Evolutionary conservation across 1,139 yeast genomes (phyloP), one percentile per base, ranked within the genome.

Genomic region (Sugiyamaella grinbergsii): DNA sequence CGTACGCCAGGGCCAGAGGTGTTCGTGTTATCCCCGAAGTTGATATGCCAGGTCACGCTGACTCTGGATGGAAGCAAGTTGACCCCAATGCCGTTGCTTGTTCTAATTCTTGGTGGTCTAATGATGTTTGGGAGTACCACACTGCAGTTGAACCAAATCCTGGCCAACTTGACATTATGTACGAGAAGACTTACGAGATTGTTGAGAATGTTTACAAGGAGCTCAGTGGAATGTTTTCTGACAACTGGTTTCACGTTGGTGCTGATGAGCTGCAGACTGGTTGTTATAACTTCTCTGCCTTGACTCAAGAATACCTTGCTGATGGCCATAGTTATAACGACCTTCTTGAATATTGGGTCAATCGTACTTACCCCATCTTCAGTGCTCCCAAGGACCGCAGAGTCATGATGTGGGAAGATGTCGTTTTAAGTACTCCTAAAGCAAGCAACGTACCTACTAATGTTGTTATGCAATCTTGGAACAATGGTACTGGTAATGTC

Each of bases 351-450:
- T 59, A 68, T 55, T 77, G 77, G 73, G 58, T 75, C n/a, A 72
- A 75, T 55, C 61, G 61, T 13, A 62, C 74, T 0, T 49, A 68
- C 10, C 77, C 78, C 1, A 69, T 76, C 5, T 72, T 72, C 61
- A 59, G 59, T 31, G 61, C 53, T 54, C 48, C 55, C 47, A 45
- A 49, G 52, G 69, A 60, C 42, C 54, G 66, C 10, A 64, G 70
- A 42, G 60, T 77, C 20, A 69, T 69, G 18, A 74, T 75, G 78
- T 77, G 81, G 81, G 77, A 76, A 58, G 81, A 77, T 57, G 62
- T 72, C n/a, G 59, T 75, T 4, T 57, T 64, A n/a, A 62, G 55
- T 19, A 52, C 55, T 13, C 57, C 57, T 15, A 43, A 49, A 26
- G 64, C 63, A 13, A 29, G 40, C 38, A 53, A 58, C n/a, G 56